Percentiles rank a stretch among this genome's conserved stretches.
Evolutionary conservation across 139 green algal species (phyloP).

Genomic region (Coccomyxa sp.): DNA sequence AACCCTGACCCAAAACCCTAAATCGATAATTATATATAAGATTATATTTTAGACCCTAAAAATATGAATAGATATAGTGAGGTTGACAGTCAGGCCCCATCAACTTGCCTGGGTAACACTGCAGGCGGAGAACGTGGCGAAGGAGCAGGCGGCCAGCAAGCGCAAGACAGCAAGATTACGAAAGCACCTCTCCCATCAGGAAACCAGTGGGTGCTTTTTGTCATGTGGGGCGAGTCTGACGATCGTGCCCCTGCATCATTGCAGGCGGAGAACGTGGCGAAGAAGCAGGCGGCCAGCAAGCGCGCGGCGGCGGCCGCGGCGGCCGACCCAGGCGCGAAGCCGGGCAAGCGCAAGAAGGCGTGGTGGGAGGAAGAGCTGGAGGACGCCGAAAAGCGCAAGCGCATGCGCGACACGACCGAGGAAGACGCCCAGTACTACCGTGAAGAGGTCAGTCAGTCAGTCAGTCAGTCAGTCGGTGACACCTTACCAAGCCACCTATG

Average conservation of each 20-base stretch:
- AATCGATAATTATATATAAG: too few relatives aligned
- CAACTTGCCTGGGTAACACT: too few relatives aligned
- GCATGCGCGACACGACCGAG: constrained; percentile 25
- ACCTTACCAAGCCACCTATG: not conserved
- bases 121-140: constrained; percentile 68
- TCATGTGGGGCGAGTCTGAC: not conserved
- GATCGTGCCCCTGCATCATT: not conserved
- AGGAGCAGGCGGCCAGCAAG: not conserved
- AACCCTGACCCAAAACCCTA: too few relatives aligned
- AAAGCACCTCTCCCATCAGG: not conserved
- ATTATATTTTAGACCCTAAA: too few relatives aligned
- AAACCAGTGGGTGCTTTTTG: not conserved
- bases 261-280: constrained; percentile 62
- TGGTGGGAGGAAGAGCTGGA: constrained; percentile 10
- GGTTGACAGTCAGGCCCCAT: not conserved
- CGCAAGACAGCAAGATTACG: not conserved
- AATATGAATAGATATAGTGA: too few relatives aligned
- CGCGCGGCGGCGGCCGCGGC: constrained; percentile 6
- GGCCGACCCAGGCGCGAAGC: constrained; percentile 4
- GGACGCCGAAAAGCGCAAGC: constrained; percentile 4
- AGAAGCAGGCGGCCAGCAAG: constrained; percentile 40
- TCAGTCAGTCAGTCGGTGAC: not conserved
- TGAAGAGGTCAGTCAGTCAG: constrained; percentile 21
- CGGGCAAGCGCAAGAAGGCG: constrained; percentile 20
- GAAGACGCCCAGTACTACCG: constrained; percentile 63